Base-by-base conservation (phyloP, 495 filamentous ascomycete species). In the Aspergillus kassunensis region DNA sequence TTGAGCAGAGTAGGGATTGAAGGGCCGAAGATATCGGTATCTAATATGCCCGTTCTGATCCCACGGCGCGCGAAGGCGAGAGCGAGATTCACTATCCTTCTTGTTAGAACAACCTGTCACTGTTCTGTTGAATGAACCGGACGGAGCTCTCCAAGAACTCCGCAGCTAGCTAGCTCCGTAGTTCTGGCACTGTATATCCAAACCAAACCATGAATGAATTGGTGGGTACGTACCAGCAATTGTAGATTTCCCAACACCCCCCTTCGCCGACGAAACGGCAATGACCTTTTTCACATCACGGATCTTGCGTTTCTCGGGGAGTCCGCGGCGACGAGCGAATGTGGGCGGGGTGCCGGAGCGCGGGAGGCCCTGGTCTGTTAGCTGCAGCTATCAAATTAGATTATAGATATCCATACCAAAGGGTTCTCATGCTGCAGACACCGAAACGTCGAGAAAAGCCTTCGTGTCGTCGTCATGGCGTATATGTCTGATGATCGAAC, bases 21-120 rank as follows among this genome's bases (percentile, higher is more conserved):
- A 1, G 93, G 95, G 0, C 95, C 95, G 66, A 96, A 97, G 63
- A 99, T 90, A 67, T 99, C 93, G 1, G 90, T 88, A 65, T 99
- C 93, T 11, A 99, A 80, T 57, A 99, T 87, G 1, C 93, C 93
- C 21, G 85, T 81, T 47, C 88, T 81, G 40, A 87, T 81, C 33
- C 91, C 91, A 29, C 79, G 80, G 37, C 87, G 83, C 2, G 90
- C 89, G 57, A 96, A 87, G 18, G 90, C 80, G 2, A 97, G 82
- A 7, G 91, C 85, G 45, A 97, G 80, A 63, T 97, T 97, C 20
- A 88, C 90, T 88, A 6, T 35, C 12, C 30, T 12, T n/a, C n/a
- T n/a, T n/a, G n/a, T n/a, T n/a, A n/a, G n/a, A n/a, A n/a, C n/a
- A n/a, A n/a, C n/a, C n/a, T n/a, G n/a, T n/a, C n/a, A n/a, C n/a